Conservation (phyloP, 306 rosid species). For the Astragalus glycyphyllos region DNA sequence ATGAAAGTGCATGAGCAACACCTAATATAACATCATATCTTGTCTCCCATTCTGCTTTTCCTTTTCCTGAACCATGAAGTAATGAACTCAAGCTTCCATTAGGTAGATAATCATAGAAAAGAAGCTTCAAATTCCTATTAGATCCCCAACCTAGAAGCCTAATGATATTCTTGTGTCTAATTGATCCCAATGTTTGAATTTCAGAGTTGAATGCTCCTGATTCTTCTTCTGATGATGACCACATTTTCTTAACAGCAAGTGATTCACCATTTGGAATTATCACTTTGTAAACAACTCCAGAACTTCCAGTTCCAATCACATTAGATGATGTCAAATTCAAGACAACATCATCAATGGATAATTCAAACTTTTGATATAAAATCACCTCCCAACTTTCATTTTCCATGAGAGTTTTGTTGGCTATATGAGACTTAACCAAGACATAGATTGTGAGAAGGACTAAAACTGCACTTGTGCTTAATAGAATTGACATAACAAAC, state of each 20-base stretch:
- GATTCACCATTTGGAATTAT: slow-evolving; percentile 62
- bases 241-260: slow-evolving; percentile 91
- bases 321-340: slow-evolving; percentile 72
- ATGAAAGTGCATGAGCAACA: slow-evolving; percentile 87
- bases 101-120: slow-evolving; percentile 91
- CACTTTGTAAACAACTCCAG: slow-evolving; percentile 91
- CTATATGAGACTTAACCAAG: slow-evolving; percentile 54
- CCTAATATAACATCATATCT: slow-evolving; percentile 81
- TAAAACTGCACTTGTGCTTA: slow-evolving; percentile 62
- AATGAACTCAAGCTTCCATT: slow-evolving; percentile 89
- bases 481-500: slow-evolving; percentile 64
- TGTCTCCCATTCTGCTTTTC: slow-evolving; percentile 82
- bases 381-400: slow-evolving; percentile 77
- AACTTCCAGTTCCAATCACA: slow-evolving; percentile 95
- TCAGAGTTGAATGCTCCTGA: slow-evolving; percentile 81
- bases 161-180: slow-evolving; percentile 89
- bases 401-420: slow-evolving; percentile 48
- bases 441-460: slow-evolving; percentile 69
- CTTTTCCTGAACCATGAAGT: slow-evolving; percentile 76
- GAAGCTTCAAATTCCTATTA: slow-evolving; percentile 67
- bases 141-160: slow-evolving; percentile 92
- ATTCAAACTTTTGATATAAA: slow-evolving; percentile 77
- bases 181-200: slow-evolving; percentile 76
- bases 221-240: slow-evolving; percentile 72
- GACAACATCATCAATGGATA: slow-evolving; percentile 79